Evolutionary conservation across 192 early-diverging fungal genomes (phyloP), one percentile per base, ranked within the genome.

Genomic region (Coemansia sp.): DNA sequence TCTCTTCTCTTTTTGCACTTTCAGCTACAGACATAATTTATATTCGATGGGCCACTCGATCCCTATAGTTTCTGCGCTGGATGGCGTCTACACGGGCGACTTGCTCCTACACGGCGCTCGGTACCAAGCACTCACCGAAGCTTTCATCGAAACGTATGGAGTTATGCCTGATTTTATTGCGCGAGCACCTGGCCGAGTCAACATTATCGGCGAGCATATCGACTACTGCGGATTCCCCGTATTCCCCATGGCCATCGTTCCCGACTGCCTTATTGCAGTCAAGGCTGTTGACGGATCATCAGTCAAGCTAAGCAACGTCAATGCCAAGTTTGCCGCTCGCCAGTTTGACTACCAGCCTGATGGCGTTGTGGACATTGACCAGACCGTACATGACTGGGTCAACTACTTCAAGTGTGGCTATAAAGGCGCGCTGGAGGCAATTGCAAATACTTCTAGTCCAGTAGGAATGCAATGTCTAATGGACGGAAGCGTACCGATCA

Each of bases 201-300:
- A 98, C 84, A 85, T 98, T 38, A 98, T 98, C 74, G 97, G 96
- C 40, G 97, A 98, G 75, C 97, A 98, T 75, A 92, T 98, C 55
- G 97, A 98, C 85, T 97, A 97, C 85, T 91, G 90, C 70, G 96
- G 95, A 27, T 94, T 92, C 67, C 93, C 93, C 18, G 97, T 98
- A 16, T 87, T 98, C 24, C 97, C 97, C 39, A 97, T 97, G 95
- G 97, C 95, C 43, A 91, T 98, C 70, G 93, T 91, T 47, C 87
- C 92, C 13, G 80, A 83, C 34, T 75, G 66, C 31, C 50, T 75
- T 36, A 75, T 69, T 12, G 73, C 73, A 16, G 73, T 69, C 52
- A 69, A 36, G 41, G 47, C 39, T 24, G 44, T 50, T 44, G 73
- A 58, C 20, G 55, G 62, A n/a, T 64, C 52, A 29, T 29, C 55